Evolutionary conservation across 306 rosid species (phyloP).

Genomic region (Gynostemma pentaphyllum): DNA sequence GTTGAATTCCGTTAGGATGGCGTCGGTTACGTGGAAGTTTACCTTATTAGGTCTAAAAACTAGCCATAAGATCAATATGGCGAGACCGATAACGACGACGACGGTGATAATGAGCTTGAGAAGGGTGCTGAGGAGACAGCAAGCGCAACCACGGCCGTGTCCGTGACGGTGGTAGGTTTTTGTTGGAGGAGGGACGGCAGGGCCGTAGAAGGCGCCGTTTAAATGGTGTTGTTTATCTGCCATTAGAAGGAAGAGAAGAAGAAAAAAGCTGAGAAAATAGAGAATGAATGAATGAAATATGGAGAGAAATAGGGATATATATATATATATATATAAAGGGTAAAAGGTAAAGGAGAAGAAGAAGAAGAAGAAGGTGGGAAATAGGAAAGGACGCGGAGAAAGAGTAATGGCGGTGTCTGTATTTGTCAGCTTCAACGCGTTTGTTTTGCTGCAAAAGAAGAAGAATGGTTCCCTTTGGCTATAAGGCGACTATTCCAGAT

Average conservation of each 20-base stretch:
- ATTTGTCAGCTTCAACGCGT: too few relatives aligned
- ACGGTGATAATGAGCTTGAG: conserved; percentile 14
- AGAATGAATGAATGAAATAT: background rate
- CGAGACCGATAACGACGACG: conserved; percentile 14
- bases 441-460: too few relatives aligned
- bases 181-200: conserved; percentile 8
- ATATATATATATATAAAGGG: too few relatives aligned
- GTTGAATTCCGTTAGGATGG: conserved; percentile 20
- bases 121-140: conserved; percentile 16
- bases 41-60: conserved; percentile 14
- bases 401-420: too few relatives aligned
- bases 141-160: conserved; percentile 12
- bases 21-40: conserved; percentile 18
- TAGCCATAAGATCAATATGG: conserved; percentile 16
- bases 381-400: too few relatives aligned
- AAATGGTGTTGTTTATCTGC: background rate
- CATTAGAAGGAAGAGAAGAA: background rate
- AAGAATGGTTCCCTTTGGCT: too few relatives aligned
- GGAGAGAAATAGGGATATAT: too few relatives aligned
- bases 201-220: conserved; percentile 9
- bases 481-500: too few relatives aligned
- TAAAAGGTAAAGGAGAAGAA: too few relatives aligned
- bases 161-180: conserved; percentile 2
- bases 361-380: too few relatives aligned
- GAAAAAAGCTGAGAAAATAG: too few relatives aligned